These are phyloP conservation scores for Candida neerlandica DNA, from an alignment of 1,139 yeast species.

Conservation along the genomic window DNA sequence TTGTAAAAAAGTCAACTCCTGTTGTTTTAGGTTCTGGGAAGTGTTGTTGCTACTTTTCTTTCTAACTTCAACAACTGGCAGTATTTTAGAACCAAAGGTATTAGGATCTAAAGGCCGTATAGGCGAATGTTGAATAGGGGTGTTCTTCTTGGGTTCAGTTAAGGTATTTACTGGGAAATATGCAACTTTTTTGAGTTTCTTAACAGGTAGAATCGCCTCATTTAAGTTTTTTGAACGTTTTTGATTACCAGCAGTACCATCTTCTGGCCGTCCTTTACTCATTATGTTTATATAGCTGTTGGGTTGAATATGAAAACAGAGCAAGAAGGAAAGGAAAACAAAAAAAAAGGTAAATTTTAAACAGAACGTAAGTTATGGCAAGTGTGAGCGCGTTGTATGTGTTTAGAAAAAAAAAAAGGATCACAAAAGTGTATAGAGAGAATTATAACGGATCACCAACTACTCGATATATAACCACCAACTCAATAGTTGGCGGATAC, in stretches of 20 bases:
- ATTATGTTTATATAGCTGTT: neutral
- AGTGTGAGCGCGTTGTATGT: too few relatives aligned
- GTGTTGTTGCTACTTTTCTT: neutral
- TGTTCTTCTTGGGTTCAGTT: conserved; percentile 1
- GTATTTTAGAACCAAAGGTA: conserved; percentile 7
- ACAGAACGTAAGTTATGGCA: too few relatives aligned
- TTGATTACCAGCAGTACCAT: neutral
- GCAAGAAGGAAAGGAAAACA: neutral
- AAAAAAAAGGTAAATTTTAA: neutral
- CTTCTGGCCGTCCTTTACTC: neutral
- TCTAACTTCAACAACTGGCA: conserved; percentile 12
- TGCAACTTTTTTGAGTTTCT: conserved; percentile 31
- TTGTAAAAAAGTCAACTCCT: conserved; percentile 11
- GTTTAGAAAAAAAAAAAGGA: too few relatives aligned
- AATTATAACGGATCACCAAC: too few relatives aligned
- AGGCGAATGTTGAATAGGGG: neutral
- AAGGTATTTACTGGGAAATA: conserved; percentile 41
- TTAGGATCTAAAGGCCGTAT: conserved; percentile 12
- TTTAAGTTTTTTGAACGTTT: neutral
- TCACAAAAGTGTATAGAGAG: too few relatives aligned
- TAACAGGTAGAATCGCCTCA: conserved; percentile 17
- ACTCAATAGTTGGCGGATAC: too few relatives aligned
- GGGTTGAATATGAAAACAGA: neutral
- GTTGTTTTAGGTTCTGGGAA: neutral
- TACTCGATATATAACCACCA: too few relatives aligned